These are phyloP conservation scores for Keqinozyma sinolaborantium DNA, from an alignment of 1,139 yeast genomes.

Conservation along the genomic window DNA sequence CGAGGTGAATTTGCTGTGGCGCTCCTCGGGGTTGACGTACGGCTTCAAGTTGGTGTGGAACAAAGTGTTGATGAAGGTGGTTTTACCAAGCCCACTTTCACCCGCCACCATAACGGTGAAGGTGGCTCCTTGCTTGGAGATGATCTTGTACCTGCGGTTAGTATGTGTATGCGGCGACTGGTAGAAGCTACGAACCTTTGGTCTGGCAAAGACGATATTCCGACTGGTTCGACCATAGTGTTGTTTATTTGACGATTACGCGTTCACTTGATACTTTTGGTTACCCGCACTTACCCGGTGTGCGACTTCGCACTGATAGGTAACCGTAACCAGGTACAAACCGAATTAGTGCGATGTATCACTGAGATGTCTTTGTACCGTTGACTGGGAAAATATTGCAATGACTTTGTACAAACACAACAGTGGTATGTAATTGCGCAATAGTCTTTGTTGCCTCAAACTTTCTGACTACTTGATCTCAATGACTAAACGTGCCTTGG, in stretches of 20 bases:
- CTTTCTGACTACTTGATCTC: too few species aligned
- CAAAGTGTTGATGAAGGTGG: conserved; percentile 90
- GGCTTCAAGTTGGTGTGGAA: conserved; percentile 71
- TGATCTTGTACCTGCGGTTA: conserved; percentile 68
- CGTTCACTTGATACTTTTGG: background rate
- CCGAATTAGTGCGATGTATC: too few species aligned
- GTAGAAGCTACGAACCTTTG: conserved; percentile 63
- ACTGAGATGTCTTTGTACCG: too few species aligned
- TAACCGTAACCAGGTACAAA: too few species aligned
- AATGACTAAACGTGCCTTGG: too few species aligned
- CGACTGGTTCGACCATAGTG: conserved; percentile 57
- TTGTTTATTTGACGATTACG: conserved; percentile 1
- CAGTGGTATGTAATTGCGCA: too few species aligned
- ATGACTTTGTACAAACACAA: too few species aligned
- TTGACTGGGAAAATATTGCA: too few species aligned
- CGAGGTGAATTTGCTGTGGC: conserved; percentile 62
- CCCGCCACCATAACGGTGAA: conserved; percentile 96
- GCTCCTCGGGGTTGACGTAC: conserved; percentile 59
- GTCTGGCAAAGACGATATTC: conserved; percentile 87
- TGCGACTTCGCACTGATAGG: too few species aligned
- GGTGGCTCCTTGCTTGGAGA: conserved; percentile 83
- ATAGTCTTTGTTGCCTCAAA: too few species aligned
- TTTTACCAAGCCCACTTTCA: conserved; percentile 91
- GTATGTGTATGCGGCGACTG: conserved; percentile 5
- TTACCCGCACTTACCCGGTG: too few species aligned